Evolutionary conservation across 441 rosid genomes (phyloP), one percentile per base, ranked within the genome.

Genomic region (Metrosideros polymorpha): DNA sequence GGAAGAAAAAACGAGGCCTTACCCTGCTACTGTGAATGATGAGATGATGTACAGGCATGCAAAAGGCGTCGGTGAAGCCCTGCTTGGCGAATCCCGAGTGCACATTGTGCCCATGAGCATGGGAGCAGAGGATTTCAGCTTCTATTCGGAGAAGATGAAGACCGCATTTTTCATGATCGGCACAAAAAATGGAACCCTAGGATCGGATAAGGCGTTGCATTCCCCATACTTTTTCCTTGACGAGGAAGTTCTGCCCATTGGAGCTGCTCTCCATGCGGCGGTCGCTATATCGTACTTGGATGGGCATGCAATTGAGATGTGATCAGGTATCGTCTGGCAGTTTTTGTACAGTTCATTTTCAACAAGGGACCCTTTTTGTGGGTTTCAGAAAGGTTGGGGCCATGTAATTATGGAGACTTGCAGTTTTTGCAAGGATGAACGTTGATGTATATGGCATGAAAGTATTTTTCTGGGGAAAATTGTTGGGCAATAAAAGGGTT

Each of bases 51-150:
- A 89, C 84, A 39, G 86, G 24, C 90, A 88, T 18, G 89, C 82
- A 12, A 90, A 89, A 87, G 77, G 39, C 25, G 87, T 88, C 24
- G 90, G 89, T 22, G 79, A 79, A 53, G 71, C 83, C 88, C 50
- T 91, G 87, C 90, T 91, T 3, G 91, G 92, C 18, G 63, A 86
- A 53, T 24, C 88, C 53, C 88, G 59, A 45, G 87, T 90, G 82
- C 76, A 35, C 24, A 84, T 86, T 27, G 2, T 57, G 27, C 90
- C 90, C 7, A 5, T 63, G 89, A 10, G 2, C 1, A 91, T 90
- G 92, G 92, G 42, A 51, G 89, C 92, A 12, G 92, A 92, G 88
- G 93, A 91, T 76, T 92, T 92, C 85, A 56, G 91, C 89, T 92
- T 92, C 88, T 92, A 87, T 76, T 57, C 92, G 17, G 86, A 91